These are phyloP conservation scores for Tetrahymena elliotti DNA, from an alignment of 73 alveolate genomes.

Conservation along the genomic window DNA sequence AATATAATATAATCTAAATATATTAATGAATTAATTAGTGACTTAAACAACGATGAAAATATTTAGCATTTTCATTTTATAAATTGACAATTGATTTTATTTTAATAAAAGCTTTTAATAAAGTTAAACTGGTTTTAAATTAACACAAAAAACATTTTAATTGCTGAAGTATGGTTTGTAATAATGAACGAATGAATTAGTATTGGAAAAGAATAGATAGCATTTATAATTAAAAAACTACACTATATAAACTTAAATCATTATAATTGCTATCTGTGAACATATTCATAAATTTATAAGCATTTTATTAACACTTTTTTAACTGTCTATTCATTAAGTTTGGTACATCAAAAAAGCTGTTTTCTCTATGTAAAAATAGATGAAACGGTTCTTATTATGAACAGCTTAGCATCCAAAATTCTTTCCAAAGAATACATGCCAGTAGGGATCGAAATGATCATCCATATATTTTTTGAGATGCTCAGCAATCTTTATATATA, in stretches of 20 bases:
- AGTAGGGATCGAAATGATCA: conserved; percentile 95
- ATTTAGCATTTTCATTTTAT: not conserved
- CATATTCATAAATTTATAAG: not conserved
- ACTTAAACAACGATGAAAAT: no score
- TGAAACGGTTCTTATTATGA: conserved; percentile 91
- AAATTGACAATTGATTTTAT: no score
- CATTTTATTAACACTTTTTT: not conserved
- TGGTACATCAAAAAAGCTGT: conserved; percentile 74
- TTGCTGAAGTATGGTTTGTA: not conserved
- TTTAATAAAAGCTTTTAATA: no score
- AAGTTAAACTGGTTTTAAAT: no score
- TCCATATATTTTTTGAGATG: conserved; percentile 76
- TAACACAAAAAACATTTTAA: not conserved
- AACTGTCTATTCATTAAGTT: conserved; percentile 12
- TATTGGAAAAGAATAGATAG: not conserved
- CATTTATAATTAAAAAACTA: not conserved
- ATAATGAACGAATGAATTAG: not conserved
- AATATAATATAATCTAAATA: no score
- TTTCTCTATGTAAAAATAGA: conserved; percentile 86
- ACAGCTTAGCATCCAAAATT: conserved; percentile 92
- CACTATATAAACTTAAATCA: not conserved
- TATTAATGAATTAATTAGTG: no score
- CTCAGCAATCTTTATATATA: conserved; percentile 63
- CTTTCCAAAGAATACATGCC: conserved; percentile 98
- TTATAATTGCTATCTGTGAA: not conserved